These are phyloP conservation scores for Citrus inodora DNA, from an alignment of 345 rosid species.

Conservation along the genomic window DNA sequence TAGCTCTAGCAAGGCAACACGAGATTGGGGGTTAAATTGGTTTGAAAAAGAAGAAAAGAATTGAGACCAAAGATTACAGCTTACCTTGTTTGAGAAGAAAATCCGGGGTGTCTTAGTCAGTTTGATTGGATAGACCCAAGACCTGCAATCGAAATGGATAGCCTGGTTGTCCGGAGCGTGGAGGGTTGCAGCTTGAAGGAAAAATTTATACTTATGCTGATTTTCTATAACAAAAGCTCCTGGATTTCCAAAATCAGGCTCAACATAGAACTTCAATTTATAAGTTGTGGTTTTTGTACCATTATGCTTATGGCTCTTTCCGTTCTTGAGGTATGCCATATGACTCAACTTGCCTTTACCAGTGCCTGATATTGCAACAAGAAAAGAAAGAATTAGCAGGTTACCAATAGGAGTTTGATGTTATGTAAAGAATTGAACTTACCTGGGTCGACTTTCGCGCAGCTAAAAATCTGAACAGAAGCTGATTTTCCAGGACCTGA, in stretches of 20 bases:
- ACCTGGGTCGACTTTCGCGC: conserved; percentile 43
- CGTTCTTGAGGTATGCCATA: conserved; percentile 32
- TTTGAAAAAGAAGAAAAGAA: background rate
- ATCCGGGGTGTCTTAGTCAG: conserved; percentile 33
- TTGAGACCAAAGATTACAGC: background rate
- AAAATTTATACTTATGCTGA: conserved; percentile 42
- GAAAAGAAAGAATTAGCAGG: conserved; percentile 4
- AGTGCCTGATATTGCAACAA: conserved; percentile 24
- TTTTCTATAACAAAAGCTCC: conserved; percentile 47
- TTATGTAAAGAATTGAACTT: conserved; percentile 16
- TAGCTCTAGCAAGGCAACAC: conserved; percentile 32
- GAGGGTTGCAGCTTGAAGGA: conserved; percentile 44
- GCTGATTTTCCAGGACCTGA: conserved; percentile 56
- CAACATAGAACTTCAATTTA: conserved; percentile 30
- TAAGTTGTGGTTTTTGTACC: conserved; percentile 29
- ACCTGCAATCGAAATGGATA: conserved; percentile 47
- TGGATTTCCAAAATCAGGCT: conserved; percentile 43
- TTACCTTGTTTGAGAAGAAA: conserved; percentile 53
- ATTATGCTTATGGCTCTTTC: conserved; percentile 29
- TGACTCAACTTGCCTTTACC: conserved; percentile 44
- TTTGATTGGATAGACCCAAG: conserved; percentile 56
- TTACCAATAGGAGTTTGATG: background rate
- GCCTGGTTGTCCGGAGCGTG: conserved; percentile 3
- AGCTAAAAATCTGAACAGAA: conserved; percentile 38
- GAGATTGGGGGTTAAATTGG: background rate